These are phyloP conservation scores for Aureobasidium subglaciale DNA, from an alignment of 2,329 filamentous ascomycete species.

Conservation along the genomic window DNA sequence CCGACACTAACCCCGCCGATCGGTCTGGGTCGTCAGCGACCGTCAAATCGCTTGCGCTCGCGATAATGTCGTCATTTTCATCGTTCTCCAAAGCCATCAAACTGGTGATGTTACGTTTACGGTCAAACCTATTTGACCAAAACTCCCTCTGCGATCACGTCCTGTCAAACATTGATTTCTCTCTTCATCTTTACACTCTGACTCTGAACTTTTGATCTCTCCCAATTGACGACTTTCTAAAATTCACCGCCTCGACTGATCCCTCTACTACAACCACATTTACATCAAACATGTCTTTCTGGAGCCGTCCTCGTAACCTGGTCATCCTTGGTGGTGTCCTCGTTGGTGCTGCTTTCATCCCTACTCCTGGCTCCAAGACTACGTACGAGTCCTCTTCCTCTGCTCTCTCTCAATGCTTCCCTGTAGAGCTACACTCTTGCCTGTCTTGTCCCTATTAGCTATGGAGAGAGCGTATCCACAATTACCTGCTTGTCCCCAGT, in stretches of 20 bases:
- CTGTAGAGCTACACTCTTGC: too few relatives aligned
- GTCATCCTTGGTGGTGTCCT: constrained; percentile 24
- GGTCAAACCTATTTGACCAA: neutral
- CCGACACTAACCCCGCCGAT: neutral
- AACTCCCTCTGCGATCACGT: neutral
- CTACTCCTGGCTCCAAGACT: constrained; percentile 13
- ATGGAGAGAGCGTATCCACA: too few relatives aligned
- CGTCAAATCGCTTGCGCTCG: neutral
- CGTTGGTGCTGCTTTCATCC: constrained; percentile 22
- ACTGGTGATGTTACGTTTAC: neutral
- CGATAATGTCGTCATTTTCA: neutral
- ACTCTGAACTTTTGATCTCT: neutral
- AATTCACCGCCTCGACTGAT: neutral
- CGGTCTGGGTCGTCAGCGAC: neutral
- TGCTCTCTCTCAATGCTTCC: neutral
- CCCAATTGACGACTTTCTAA: neutral
- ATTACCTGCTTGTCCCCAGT: neutral
- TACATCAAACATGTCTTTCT: constrained; percentile 17
- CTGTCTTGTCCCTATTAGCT: neutral
- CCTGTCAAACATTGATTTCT: neutral
- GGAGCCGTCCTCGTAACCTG: constrained; percentile 26
- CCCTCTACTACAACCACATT: neutral
- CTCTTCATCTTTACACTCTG: neutral
- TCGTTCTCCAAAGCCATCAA: neutral
- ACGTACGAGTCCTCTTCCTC: constrained; percentile 11